A percentile compares a stretch with the other conserved stretches of the same genome.
Conservation (phyloP, 2,329 filamentous ascomycete genomes). For the Talaromyces sp. region DNA sequence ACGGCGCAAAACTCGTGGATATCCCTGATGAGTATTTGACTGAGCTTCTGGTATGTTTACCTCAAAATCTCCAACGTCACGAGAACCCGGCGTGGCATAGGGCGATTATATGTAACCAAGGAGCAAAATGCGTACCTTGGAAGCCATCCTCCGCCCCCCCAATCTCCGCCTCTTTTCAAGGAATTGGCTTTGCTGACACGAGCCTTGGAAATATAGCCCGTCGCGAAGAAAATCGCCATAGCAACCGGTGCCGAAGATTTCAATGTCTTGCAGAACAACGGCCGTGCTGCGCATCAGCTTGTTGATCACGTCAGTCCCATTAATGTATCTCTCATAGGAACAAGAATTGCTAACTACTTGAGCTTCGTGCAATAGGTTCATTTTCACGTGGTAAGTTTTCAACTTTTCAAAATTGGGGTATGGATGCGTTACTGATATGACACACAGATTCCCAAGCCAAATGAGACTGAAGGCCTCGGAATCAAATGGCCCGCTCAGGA, state of each 20-base stretch:
- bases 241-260: slow-evolving; percentile 76
- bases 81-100: too few species aligned
- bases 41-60: slow-evolving; percentile 68
- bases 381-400: slow-evolving; percentile 75
- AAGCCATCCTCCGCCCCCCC: background rate
- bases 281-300: slow-evolving; percentile 81
- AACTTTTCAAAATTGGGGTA: background rate
- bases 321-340: background rate
- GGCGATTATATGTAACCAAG: background rate
- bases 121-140: slow-evolving; percentile 19
- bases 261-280: slow-evolving; percentile 97
- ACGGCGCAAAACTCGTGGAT: slow-evolving; percentile 86
- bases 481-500: slow-evolving; percentile 74
- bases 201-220: slow-evolving; percentile 49
- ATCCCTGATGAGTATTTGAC: slow-evolving; percentile 83
- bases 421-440: background rate
- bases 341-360: background rate
- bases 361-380: slow-evolving; percentile 60
- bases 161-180: background rate
- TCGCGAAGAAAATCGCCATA: slow-evolving; percentile 79
- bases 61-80: background rate
- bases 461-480: slow-evolving; percentile 71
- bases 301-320: slow-evolving; percentile 74
- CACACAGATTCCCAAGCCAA: slow-evolving; percentile 85
- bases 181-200: slow-evolving; percentile 1